These are phyloP conservation scores for Phalaenopsis hybrid DNA, from an alignment of 116 monocot species.

Conservation along the genomic window DNA sequence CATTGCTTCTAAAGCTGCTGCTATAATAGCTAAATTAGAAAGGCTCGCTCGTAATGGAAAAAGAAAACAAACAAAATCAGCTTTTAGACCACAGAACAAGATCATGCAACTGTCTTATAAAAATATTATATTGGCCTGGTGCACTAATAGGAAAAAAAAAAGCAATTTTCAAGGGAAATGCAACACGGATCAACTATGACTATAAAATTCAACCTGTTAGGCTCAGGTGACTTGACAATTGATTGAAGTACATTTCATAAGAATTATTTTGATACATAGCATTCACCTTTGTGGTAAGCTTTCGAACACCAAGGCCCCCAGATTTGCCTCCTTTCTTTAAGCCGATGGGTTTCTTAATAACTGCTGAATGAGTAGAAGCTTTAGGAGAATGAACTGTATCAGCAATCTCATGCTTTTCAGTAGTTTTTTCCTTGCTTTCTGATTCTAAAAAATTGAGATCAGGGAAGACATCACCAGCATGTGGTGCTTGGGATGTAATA, in stretches of 20 bases:
- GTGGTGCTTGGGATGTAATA: constrained; percentile 34
- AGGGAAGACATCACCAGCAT: constrained; percentile 24
- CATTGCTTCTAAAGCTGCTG: constrained; percentile 3
- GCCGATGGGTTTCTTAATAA: constrained; percentile 77
- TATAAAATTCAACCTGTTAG: background rate
- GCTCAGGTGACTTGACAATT: background rate
- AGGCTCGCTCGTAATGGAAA: background rate
- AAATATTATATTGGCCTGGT: background rate
- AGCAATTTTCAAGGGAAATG: background rate
- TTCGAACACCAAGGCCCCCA: constrained; percentile 82
- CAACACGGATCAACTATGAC: background rate
- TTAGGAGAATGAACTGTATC: constrained; percentile 58
- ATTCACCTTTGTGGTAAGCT: constrained; percentile 84
- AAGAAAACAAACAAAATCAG: background rate
- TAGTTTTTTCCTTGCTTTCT: constrained; percentile 20
- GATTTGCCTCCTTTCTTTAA: constrained; percentile 66
- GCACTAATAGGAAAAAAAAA: no score
- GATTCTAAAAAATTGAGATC: constrained; percentile 42
- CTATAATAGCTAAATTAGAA: background rate
- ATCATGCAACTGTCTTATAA: background rate
- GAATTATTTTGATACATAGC: background rate
- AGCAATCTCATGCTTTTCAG: constrained; percentile 31
- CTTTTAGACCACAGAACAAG: background rate
- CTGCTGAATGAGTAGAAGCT: constrained; percentile 47
- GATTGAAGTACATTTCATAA: background rate